Percentiles rank a stretch among this genome's conserved stretches.
Conservation (phyloP, 2,329 filamentous ascomycete species). For the Hortaea werneckii region DNA sequence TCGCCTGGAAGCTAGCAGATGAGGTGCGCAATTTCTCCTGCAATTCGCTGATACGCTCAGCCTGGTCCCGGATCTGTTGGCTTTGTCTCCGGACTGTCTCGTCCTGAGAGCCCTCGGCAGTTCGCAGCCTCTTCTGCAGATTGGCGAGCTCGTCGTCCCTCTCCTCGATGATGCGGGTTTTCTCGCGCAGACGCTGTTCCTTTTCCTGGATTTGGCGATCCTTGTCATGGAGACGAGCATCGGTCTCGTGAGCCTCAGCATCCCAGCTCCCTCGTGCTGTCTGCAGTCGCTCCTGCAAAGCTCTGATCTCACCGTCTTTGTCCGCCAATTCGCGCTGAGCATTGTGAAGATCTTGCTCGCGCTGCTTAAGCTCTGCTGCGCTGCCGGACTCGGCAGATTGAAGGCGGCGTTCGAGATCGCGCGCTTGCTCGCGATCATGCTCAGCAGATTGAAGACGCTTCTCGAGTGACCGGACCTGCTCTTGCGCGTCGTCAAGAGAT, state of each 20-base stretch:
- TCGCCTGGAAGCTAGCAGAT: conserved; percentile 26
- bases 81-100: conserved; percentile 34
- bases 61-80: conserved; percentile 43
- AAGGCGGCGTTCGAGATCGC: conserved; percentile 10
- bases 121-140: conserved; percentile 22
- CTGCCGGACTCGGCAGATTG: conserved; percentile 6
- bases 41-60: conserved; percentile 36
- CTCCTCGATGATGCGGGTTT: conserved; percentile 61
- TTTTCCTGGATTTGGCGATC: conserved; percentile 54
- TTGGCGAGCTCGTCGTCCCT: conserved; percentile 58
- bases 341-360: conserved; percentile 49
- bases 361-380: conserved; percentile 18
- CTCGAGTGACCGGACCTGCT: conserved; percentile 23
- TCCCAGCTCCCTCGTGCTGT: conserved; percentile 31
- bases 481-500: conserved; percentile 24
- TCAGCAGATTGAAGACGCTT: conserved; percentile 22
- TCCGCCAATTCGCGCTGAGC: conserved; percentile 35
- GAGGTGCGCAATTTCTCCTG: conserved; percentile 40
- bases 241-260: conserved; percentile 27
- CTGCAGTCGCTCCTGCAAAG: conserved; percentile 26
- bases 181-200: conserved; percentile 65
- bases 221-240: conserved; percentile 28
- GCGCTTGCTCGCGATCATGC: conserved; percentile 48
- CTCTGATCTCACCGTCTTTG: conserved; percentile 28
- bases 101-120: conserved; percentile 18